phyloP scores from a whole-genome alignment of 148 eudicot species.

The Tetragonia tetragonoides region DNA sequence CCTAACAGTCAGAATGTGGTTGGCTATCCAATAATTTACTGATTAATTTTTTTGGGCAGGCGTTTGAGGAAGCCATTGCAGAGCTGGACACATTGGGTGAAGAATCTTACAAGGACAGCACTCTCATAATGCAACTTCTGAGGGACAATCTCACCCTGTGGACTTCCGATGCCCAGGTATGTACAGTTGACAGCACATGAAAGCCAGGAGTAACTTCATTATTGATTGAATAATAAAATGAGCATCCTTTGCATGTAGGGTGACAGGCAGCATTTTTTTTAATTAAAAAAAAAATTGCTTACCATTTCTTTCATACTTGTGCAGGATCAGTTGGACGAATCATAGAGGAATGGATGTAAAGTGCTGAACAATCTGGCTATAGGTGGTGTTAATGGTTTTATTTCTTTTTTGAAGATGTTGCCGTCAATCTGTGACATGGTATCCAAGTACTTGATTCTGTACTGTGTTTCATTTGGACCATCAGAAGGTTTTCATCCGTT shows the following conservation, averaged over 20 bases:
- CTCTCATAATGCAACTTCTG: constrained; percentile 52
- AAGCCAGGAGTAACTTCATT: background rate
- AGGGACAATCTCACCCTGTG: constrained; percentile 53
- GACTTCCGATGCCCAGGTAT: constrained; percentile 49
- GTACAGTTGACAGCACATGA: constrained; percentile 10
- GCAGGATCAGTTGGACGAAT: constrained; percentile 44
- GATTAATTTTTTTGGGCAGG: constrained; percentile 25
- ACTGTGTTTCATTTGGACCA: constrained; percentile 5
- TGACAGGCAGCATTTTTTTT: background rate
- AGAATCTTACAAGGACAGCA: constrained; percentile 55
- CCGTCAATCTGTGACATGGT: constrained; percentile 21
- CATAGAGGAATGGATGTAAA: constrained; percentile 32
- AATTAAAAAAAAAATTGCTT: background rate
- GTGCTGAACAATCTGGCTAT: constrained; percentile 10
- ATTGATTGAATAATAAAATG: background rate
- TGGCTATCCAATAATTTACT: constrained; percentile 6
- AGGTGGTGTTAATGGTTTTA: constrained; percentile 13
- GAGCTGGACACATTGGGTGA: constrained; percentile 56
- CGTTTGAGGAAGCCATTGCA: constrained; percentile 51
- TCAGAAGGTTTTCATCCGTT: constrained; percentile 4
- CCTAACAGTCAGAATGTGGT: constrained; percentile 10
- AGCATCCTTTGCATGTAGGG: background rate
- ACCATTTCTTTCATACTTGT: background rate
- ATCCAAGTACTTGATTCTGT: constrained; percentile 3
- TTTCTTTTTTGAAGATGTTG: constrained; percentile 15